Percentiles rank a stretch among this genome's conserved stretches.
These are phyloP conservation scores for Alternaria conjuncta DNA, from an alignment of 2,329 filamentous ascomycete genomes.

Conservation along the genomic window DNA sequence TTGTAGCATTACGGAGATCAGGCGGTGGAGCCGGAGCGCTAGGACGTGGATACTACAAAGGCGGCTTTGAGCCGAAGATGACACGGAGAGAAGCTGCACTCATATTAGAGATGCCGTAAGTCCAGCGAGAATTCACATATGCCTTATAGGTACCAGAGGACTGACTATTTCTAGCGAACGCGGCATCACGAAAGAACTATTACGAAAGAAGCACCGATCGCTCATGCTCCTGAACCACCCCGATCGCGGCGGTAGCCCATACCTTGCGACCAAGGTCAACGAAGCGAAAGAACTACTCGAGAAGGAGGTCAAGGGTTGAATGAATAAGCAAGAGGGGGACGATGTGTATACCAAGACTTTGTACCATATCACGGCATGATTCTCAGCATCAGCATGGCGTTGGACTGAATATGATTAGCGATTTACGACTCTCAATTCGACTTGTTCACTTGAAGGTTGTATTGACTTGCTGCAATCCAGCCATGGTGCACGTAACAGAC, in stretches of 20 bases:
- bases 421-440: not conserved
- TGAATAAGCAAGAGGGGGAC: not conserved
- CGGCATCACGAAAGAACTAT: constrained; percentile 85
- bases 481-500: too few species aligned
- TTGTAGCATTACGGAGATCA: constrained; percentile 85
- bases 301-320: constrained; percentile 59
- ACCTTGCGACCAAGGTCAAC: constrained; percentile 96
- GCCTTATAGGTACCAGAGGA: too few species aligned
- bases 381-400: constrained; percentile 32
- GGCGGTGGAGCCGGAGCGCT: constrained; percentile 72
- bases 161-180: constrained; percentile 69
- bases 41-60: constrained; percentile 95
- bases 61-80: constrained; percentile 97
- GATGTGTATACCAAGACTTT: constrained; percentile 26
- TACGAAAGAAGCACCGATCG: constrained; percentile 92
- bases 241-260: constrained; percentile 94
- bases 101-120: constrained; percentile 88
- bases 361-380: constrained; percentile 29
- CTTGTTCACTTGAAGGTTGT: too few species aligned
- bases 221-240: constrained; percentile 98
- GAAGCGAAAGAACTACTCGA: constrained; percentile 97
- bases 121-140: constrained; percentile 11
- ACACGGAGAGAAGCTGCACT: constrained; percentile 87
- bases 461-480: too few species aligned
- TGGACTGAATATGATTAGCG: constrained; percentile 15